Base-by-base conservation (phyloP, 495 filamentous ascomycete species). In the Penicillium malachiteum region DNA sequence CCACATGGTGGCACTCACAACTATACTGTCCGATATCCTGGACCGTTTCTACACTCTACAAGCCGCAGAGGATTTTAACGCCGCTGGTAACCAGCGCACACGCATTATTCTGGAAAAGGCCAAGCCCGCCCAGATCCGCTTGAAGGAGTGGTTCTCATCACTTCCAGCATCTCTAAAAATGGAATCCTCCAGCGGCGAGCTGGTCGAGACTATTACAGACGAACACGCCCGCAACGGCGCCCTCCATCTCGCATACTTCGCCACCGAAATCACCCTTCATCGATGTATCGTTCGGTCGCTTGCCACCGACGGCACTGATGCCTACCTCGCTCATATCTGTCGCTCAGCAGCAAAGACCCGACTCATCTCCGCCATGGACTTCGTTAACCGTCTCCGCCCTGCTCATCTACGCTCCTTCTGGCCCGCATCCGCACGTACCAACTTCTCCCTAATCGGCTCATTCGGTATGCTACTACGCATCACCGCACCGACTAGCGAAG, bases 261-360 rank as follows among this genome's bases (percentile, higher is more conserved):
- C 83, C 33, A 81, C 80, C 9, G 81, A 84, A 66, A 84, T 84
- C 57, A 84, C 82, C 39, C 74, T 86, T 5, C 82, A 84, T 65
- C 78, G 83, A 31, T 82, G 75, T 62, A 82, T 86, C 53, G 75
- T 86, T 42, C 78, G 81, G 17, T 80, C 76, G 8, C 69, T 86
- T 26, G 64, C 69, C 18, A 61, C 70, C 2, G 66, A 71, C 16
- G 69, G 76, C 44, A 69, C 73, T 17, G 79, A 82, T 59, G 69
- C 72, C 10, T 79, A 79, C 68, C 84, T 96, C 44, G 82, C 92
- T 14, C 91, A 96, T 75, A 96, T 97, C 65, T 97, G 92, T 73
- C 94, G 94, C 49, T 92, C 87, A 21, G 94, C 94, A 17, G 82
- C 83, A 7, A 82, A 84, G 59, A 80, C 79, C 1, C 75, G 80